A percentile compares a stretch with the other conserved stretches of the same genome.
Conservation (phyloP, 345 rosid species). For the Brassica incana region DNA sequence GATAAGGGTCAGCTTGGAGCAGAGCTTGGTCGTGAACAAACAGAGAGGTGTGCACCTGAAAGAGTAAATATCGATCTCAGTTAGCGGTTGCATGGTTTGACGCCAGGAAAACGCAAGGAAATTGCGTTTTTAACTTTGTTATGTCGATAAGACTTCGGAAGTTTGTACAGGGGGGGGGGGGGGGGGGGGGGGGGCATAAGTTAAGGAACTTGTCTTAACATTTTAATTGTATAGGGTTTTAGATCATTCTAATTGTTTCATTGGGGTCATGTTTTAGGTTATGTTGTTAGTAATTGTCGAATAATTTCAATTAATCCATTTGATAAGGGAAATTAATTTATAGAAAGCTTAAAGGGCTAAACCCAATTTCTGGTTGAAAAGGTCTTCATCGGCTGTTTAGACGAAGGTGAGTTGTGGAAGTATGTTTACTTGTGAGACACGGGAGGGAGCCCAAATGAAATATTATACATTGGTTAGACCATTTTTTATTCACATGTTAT, state of each 20-base stretch:
- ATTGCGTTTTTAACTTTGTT: conserved; percentile 21
- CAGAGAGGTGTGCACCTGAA: conserved; percentile 79
- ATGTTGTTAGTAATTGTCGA: conserved; percentile 21
- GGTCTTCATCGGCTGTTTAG: not conserved
- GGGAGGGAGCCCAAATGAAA: not conserved
- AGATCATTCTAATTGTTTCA: conserved; percentile 35
- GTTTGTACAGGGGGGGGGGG: conserved; percentile 37
- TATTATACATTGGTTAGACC: not conserved
- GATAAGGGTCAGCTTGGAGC: conserved; percentile 97
- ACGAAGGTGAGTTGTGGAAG: too few species aligned
- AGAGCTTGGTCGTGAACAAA: conserved; percentile 63
- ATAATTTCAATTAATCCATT: conserved; percentile 17
- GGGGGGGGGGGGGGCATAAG: conserved; percentile 6
- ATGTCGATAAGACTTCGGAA: conserved; percentile 28
- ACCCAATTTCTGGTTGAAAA: not conserved
- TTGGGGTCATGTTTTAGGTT: conserved; percentile 22
- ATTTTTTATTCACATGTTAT: too few species aligned
- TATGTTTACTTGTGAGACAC: not conserved
- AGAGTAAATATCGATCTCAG: conserved; percentile 65
- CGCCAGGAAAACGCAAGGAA: not conserved
- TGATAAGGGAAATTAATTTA: not conserved
- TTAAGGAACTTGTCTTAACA: conserved; percentile 37
- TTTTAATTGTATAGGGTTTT: conserved; percentile 15
- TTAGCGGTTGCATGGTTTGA: conserved; percentile 33
- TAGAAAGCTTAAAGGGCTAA: not conserved